Percentiles rank a stretch among this genome's conserved stretches.
These are phyloP conservation scores for Phoma sp. DNA, from an alignment of 2,329 filamentous ascomycete species.

Conservation along the genomic window DNA sequence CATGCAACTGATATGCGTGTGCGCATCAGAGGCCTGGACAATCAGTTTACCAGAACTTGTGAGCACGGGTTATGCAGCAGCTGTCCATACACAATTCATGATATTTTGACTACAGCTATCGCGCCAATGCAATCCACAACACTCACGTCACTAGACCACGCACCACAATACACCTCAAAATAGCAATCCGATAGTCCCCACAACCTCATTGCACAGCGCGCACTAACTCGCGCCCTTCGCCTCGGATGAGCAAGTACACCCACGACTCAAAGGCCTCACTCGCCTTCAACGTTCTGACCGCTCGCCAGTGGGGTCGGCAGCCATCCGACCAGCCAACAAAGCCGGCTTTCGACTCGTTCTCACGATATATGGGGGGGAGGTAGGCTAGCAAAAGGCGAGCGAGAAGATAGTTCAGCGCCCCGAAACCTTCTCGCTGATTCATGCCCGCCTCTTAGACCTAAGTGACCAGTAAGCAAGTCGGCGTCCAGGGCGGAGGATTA, in stretches of 20 bases:
- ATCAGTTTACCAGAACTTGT: too few species aligned
- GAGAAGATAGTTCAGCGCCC: background rate
- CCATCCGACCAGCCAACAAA: constrained; percentile 7
- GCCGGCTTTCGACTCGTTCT: background rate
- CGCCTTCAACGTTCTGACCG: constrained; percentile 14
- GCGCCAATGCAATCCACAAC: background rate
- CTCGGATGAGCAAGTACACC: background rate
- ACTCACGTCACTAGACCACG: background rate
- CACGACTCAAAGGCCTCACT: constrained; percentile 1
- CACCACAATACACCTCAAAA: background rate
- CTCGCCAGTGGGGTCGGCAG: constrained; percentile 3
- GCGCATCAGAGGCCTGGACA: too few species aligned
- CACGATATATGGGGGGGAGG: background rate
- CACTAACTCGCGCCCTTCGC: background rate
- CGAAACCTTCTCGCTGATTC: constrained; percentile 1
- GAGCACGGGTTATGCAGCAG: too few species aligned
- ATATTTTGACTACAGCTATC: background rate
- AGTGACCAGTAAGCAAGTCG: too few species aligned
- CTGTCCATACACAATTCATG: too few species aligned
- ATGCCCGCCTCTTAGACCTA: background rate
- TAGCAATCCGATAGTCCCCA: too few species aligned
- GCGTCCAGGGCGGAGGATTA: background rate
- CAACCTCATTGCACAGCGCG: too few species aligned
- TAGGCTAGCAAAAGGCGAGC: too few species aligned
- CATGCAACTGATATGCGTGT: too few species aligned